Evolutionary conservation across 768 basidiomycete genomes (phyloP).

Genomic region (Epithele typhae): DNA sequence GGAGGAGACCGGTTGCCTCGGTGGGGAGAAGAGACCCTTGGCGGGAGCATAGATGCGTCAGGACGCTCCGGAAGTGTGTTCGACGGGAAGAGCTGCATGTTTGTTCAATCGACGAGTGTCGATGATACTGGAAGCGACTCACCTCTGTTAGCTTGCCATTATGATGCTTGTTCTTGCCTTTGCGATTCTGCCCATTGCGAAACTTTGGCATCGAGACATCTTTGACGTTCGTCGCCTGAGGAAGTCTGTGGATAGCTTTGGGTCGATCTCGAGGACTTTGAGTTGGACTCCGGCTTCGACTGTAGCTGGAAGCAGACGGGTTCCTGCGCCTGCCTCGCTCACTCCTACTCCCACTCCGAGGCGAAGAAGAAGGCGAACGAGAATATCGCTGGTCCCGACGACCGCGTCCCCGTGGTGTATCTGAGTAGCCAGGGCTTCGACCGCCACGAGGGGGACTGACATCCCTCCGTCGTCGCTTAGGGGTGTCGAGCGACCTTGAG

Average conservation of each 20-base stretch:
- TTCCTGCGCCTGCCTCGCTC: conserved; percentile 40
- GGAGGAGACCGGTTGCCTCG: conserved; percentile 3
- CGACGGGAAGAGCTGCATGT: conserved; percentile 7
- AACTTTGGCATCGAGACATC: conserved; percentile 21
- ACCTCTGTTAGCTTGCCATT: conserved; percentile 17
- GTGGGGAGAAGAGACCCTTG: conserved; percentile 3
- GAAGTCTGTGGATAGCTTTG: conserved; percentile 61
- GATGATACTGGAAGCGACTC: neutral
- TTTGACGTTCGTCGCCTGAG: conserved; percentile 40
- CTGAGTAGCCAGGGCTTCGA: conserved; percentile 47
- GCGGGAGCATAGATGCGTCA: conserved; percentile 5
- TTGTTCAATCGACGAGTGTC: neutral
- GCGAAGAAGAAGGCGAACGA: conserved; percentile 27
- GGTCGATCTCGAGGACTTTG: conserved; percentile 48
- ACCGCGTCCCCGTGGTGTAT: conserved; percentile 31
- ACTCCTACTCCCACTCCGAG: conserved; percentile 31
- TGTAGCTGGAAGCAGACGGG: conserved; percentile 53
- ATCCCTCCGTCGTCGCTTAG: conserved; percentile 53
- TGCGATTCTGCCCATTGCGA: conserved; percentile 11
- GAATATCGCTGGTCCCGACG: conserved; percentile 29
- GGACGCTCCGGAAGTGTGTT: conserved; percentile 8
- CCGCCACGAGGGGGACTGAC: conserved; percentile 40
- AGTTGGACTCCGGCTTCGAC: conserved; percentile 42
- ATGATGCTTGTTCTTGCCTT: conserved; percentile 9
- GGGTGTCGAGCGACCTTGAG: conserved; percentile 57